These are phyloP conservation scores for Mycena rosella DNA, from an alignment of 768 basidiomycete species.

Conservation along the genomic window DNA sequence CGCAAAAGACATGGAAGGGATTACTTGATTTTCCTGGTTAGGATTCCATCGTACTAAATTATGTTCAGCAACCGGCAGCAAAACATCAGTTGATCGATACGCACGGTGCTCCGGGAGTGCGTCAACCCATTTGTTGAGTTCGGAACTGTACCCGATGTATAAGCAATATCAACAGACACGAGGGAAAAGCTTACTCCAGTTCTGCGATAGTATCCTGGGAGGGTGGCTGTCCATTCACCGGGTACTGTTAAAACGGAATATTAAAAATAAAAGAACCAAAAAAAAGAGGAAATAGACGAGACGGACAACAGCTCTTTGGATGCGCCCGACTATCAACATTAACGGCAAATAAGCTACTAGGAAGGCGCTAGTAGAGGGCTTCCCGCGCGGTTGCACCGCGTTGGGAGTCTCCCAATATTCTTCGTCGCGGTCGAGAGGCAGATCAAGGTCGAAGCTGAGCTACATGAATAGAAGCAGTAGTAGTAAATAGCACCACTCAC, in stretches of 20 bases:
- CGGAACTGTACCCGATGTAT: not conserved
- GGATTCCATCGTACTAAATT: constrained; percentile 32
- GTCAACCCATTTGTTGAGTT: constrained; percentile 27
- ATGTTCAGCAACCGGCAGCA: not conserved
- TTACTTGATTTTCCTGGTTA: constrained; percentile 24
- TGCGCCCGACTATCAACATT: constrained; percentile 21
- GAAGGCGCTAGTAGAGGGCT: too few species aligned
- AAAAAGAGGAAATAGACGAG: not conserved
- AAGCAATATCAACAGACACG: not conserved
- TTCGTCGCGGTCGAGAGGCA: too few species aligned
- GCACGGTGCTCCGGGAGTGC: too few species aligned
- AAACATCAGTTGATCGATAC: too few species aligned
- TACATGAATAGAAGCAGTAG: constrained; percentile 1
- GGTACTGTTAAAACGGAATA: constrained; percentile 12
- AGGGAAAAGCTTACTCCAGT: not conserved
- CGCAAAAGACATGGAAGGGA: not conserved
- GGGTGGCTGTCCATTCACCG: too few species aligned
- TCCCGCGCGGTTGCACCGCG: too few species aligned
- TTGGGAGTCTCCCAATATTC: too few species aligned
- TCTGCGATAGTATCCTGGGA: too few species aligned
- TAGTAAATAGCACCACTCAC: constrained; percentile 49
- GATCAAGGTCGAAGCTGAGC: constrained; percentile 71
- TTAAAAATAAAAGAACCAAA: not conserved
- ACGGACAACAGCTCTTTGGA: constrained; percentile 24
- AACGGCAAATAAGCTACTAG: constrained; percentile 9